Evolutionary conservation across 208 protist genomes (phyloP).

Genomic region (Zelonia costaricensis): DNA sequence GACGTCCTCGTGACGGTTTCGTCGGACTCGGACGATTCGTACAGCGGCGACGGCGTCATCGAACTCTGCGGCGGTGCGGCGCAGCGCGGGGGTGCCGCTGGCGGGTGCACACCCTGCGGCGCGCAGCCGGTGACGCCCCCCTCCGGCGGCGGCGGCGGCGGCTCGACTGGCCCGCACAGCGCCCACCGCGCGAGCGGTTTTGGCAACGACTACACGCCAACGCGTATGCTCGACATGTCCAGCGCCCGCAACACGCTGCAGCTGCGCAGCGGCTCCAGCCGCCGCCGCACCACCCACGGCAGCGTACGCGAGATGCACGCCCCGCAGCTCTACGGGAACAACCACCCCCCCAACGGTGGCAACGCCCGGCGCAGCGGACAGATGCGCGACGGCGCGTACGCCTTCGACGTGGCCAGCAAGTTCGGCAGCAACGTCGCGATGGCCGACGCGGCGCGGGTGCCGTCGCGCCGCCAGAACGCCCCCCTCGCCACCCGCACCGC

Average conservation of each 20-base stretch:
- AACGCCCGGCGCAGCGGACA: constrained; percentile 22
- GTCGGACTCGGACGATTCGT: constrained; percentile 31
- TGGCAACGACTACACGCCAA: constrained; percentile 24
- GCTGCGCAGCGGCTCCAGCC: constrained; percentile 13
- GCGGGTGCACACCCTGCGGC: constrained; percentile 13
- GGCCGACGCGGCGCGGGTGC: constrained; percentile 1
- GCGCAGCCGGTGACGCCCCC: constrained; percentile 14
- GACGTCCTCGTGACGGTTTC: constrained; percentile 40
- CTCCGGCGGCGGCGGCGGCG: constrained; percentile 1
- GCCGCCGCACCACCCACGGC: constrained; percentile 20
- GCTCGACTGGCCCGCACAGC: constrained; percentile 8
- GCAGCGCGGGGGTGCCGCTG: no score
- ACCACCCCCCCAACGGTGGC: background rate
- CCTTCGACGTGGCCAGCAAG: constrained; percentile 6
- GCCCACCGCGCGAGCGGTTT: constrained; percentile 15
- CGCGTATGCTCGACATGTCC: constrained; percentile 25
- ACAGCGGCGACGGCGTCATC: constrained; percentile 6
- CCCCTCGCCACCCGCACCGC: constrained; percentile 32
- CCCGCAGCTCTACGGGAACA: constrained; percentile 25
- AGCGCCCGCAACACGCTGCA: constrained; percentile 21
- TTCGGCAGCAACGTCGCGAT: constrained; percentile 6
- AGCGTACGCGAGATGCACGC: constrained; percentile 25
- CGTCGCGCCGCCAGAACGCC: constrained; percentile 16
- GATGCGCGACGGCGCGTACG: constrained; percentile 10
- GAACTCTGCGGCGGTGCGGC: constrained; percentile 18